Percentiles rank a stretch among this genome's conserved stretches.
Evolutionary conservation across 2,329 filamentous ascomycete genomes (phyloP).

Genomic region (Lomentospora prolificans): DNA sequence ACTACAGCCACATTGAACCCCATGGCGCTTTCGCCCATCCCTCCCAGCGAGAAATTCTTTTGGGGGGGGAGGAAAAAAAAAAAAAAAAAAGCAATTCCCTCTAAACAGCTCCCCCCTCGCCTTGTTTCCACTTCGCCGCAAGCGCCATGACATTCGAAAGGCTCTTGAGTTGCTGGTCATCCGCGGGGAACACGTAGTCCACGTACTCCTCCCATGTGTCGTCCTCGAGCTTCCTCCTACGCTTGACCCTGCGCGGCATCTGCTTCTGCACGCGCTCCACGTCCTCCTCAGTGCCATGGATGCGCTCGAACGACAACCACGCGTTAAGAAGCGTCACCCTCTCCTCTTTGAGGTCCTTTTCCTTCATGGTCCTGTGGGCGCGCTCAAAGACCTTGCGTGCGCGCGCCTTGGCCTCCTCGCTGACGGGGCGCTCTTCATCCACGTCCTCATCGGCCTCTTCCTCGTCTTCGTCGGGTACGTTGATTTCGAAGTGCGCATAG

Average conservation of each 20-base stretch:
- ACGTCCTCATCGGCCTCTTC: conserved; percentile 46
- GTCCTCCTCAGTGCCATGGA: conserved; percentile 66
- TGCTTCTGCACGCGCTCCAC: conserved; percentile 78
- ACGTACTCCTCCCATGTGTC: conserved; percentile 93
- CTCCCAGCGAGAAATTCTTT: no score
- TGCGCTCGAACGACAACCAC: conserved; percentile 86
- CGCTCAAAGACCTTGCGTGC: conserved; percentile 78
- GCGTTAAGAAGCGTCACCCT: conserved; percentile 84
- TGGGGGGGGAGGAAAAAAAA: neutral
- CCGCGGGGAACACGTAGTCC: conserved; percentile 94
- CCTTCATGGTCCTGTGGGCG: conserved; percentile 78
- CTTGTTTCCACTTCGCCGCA: conserved; percentile 82
- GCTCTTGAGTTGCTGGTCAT: conserved; percentile 78
- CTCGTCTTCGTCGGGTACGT: conserved; percentile 68
- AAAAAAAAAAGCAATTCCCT: neutral
- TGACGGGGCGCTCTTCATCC: conserved; percentile 59
- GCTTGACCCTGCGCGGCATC: conserved; percentile 91
- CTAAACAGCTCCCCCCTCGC: conserved; percentile 30
- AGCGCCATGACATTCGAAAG: conserved; percentile 75
- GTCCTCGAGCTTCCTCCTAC: conserved; percentile 82
- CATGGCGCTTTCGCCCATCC: no score
- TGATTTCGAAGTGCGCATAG: conserved; percentile 97
- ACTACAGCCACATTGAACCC: no score
- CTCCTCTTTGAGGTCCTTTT: conserved; percentile 86
- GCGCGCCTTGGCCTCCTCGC: conserved; percentile 72